Base-by-base conservation (phyloP, 768 basidiomycete genomes). In the Termitomyces bulborhizus region DNA sequence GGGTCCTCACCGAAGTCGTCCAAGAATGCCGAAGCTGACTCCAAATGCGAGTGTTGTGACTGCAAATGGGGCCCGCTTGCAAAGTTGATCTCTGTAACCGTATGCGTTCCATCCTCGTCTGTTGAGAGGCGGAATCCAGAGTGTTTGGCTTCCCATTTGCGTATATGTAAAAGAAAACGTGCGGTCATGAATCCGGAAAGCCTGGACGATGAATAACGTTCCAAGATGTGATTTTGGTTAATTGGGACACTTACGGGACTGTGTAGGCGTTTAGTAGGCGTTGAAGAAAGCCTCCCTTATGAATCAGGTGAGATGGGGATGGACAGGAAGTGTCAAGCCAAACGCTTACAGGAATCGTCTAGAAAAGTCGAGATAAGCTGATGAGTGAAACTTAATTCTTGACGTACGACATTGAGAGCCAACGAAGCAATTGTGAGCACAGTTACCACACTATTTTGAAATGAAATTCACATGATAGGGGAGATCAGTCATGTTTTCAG, bases 101-200 rank as follows among this genome's bases (percentile, higher is more conserved):
- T 37, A n/a, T 9, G 48, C 16, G 11, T 39, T 12, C 24, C 47
- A 29, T 39, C 16, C 16, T 37, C 24, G 8, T 49, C 24, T 7
- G 24, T 48, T 24, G 34, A 7, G 26, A 11, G 12, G 21, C 21
- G 7, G 13, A 36, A 26, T 37, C 21, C 48, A 39, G 34, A 49
- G 9, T 37, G 24, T 37, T 49, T 37, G 36, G 34, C 24, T 36
- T 49, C 36, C 48, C 48, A 49, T 49, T 37, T 27, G 11, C 48
- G 48, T 16, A 49, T 37, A 9, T 49, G 47, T 37, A 49, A 5
- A 3, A 49, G 48, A 26, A 50, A 50, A 26, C 37, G 37, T 6
- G 37, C 48, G 26, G 48, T 50, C 48, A 50, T 50, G 5, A 50
- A 50, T 27, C 37, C 48, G 37, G 48, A 50, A 39, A 50, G 48